These are phyloP conservation scores for Prunus armeniaca DNA, from an alignment of 306 rosid species.

Conservation along the genomic window DNA sequence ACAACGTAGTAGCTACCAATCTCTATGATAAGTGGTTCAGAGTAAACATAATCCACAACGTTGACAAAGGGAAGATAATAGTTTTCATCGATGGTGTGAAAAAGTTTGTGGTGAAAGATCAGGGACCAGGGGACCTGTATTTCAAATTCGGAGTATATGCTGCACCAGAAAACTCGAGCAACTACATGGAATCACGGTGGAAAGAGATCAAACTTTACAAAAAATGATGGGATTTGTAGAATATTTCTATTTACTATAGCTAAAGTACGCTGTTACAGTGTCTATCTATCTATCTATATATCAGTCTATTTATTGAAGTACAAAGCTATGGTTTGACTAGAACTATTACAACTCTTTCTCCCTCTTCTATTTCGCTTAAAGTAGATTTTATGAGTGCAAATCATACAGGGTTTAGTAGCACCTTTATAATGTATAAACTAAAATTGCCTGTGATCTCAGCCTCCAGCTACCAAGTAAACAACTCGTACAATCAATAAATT, in stretches of 20 bases:
- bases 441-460: too few relatives aligned
- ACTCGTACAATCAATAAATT: neutral
- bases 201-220: constrained; percentile 26
- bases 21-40: constrained; percentile 37
- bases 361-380: neutral
- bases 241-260: neutral
- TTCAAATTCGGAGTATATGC: constrained; percentile 38
- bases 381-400: neutral
- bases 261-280: neutral
- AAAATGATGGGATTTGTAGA: neutral
- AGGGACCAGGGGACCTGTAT: constrained; percentile 29
- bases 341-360: neutral
- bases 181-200: constrained; percentile 36
- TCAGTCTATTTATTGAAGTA: neutral
- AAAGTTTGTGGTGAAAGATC: constrained; percentile 28
- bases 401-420: neutral
- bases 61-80: constrained; percentile 20
- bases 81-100: constrained; percentile 25
- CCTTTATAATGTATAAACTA: neutral
- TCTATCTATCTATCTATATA: neutral
- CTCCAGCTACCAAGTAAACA: too few relatives aligned
- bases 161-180: constrained; percentile 23
- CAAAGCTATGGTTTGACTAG: neutral
- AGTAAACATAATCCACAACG: constrained; percentile 34
- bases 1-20: constrained; percentile 15